Evolutionary conservation across 352 stramenopile genomes (phyloP).

Genomic region (Pythium periplocum): DNA sequence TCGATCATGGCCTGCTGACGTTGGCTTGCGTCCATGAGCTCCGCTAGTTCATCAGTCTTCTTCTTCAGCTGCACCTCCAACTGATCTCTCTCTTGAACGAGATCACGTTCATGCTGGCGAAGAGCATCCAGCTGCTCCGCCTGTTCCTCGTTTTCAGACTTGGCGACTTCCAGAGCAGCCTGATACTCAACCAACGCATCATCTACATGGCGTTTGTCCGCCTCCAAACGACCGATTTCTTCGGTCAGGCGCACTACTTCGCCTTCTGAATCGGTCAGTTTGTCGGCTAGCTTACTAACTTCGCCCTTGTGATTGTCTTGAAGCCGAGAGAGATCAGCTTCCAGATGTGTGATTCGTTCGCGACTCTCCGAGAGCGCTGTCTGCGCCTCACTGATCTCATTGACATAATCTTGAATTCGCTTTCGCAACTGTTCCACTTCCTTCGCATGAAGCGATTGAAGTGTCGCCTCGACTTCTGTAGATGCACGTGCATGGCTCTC

Average conservation of each 20-base stretch:
- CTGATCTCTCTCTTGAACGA: background rate
- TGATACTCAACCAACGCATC: slow-evolving; percentile 1
- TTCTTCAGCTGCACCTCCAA: background rate
- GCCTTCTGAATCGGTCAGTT: slow-evolving; percentile 37
- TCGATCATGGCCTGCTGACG: slow-evolving; percentile 4
- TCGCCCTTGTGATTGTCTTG: slow-evolving; percentile 31
- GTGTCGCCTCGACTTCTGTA: slow-evolving; percentile 29
- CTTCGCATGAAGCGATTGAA: slow-evolving; percentile 23
- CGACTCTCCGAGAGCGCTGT: slow-evolving; percentile 31
- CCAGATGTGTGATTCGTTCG: slow-evolving; percentile 25
- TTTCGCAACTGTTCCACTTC: slow-evolving; percentile 38
- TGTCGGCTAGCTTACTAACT: slow-evolving; percentile 26
- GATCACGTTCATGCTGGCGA: background rate
- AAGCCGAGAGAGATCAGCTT: slow-evolving; percentile 30
- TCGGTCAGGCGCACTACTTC: slow-evolving; percentile 30
- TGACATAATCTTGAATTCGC: slow-evolving; percentile 32
- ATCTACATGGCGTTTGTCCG: slow-evolving; percentile 31
- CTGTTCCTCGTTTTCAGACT: background rate
- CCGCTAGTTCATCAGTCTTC: slow-evolving; percentile 6
- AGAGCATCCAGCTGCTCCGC: background rate
- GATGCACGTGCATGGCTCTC: slow-evolving; percentile 28
- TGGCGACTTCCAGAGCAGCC: background rate
- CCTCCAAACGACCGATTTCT: slow-evolving; percentile 31
- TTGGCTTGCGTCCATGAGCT: slow-evolving; percentile 2
- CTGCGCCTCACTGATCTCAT: slow-evolving; percentile 34